These are phyloP conservation scores for Plasmodium falciparum DNA, from an alignment of 169 alveolate species.

Conservation along the genomic window DNA sequence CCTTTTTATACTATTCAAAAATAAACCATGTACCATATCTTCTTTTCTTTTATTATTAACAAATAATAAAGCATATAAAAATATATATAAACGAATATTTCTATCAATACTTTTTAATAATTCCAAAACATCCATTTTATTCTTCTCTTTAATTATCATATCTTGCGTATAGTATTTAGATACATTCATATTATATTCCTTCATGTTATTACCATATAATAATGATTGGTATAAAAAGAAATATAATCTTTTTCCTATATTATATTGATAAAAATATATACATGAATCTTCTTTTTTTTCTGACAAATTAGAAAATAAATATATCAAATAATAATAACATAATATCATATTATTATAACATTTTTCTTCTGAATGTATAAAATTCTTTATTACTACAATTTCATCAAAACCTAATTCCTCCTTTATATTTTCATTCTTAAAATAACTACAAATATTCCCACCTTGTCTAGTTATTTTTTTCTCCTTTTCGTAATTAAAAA, in stretches of 20 bases:
- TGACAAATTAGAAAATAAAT: constrained; percentile 47
- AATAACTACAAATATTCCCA: too few relatives aligned
- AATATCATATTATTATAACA: constrained; percentile 58
- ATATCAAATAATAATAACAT: constrained; percentile 58
- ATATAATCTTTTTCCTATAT: constrained; percentile 68
- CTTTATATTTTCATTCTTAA: too few relatives aligned
- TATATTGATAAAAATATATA: constrained; percentile 68
- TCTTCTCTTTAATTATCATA: constrained; percentile 3
- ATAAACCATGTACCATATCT: constrained; percentile 29
- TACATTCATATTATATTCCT: constrained; percentile 8
- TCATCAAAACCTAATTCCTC: too few relatives aligned
- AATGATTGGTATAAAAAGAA: constrained; percentile 65
- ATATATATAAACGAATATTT: constrained; percentile 64
- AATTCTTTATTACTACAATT: not conserved
- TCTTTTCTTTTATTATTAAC: constrained; percentile 25
- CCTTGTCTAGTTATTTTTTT: not conserved
- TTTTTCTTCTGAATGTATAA: constrained; percentile 22
- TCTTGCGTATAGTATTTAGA: not conserved
- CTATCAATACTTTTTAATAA: constrained; percentile 50
- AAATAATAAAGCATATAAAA: constrained; percentile 72
- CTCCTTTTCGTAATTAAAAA: constrained; percentile 41
- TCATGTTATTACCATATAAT: constrained; percentile 9
- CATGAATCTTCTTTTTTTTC: constrained; percentile 47
- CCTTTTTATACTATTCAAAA: constrained; percentile 64
- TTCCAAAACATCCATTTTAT: constrained; percentile 18